Evolutionary conservation across 768 basidiomycete species (phyloP).

Genomic region (Trichaptum fuscoviolaceum): DNA sequence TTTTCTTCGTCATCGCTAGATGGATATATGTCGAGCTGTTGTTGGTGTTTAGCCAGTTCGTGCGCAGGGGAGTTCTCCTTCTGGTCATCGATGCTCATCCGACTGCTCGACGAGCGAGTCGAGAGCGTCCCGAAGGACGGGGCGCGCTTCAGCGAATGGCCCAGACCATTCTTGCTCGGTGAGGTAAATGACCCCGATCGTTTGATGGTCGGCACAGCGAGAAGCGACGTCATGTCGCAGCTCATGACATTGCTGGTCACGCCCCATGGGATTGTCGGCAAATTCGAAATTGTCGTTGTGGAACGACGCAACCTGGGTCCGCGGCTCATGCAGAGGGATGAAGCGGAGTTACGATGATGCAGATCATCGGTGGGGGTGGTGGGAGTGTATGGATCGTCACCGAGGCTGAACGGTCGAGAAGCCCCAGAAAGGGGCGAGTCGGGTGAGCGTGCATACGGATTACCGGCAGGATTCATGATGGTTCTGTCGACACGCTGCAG

Average conservation of each 20-base stretch:
- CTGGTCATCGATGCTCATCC: slow-evolving; percentile 23
- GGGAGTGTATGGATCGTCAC: slow-evolving; percentile 51
- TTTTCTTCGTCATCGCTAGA: slow-evolving; percentile 80
- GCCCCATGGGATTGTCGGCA: slow-evolving; percentile 12
- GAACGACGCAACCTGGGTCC: slow-evolving; percentile 31
- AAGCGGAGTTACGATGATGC: slow-evolving; percentile 22
- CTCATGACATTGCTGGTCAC: slow-evolving; percentile 24
- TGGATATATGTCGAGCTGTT: slow-evolving; percentile 6
- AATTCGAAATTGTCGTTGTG: slow-evolving; percentile 24
- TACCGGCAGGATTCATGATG: slow-evolving; percentile 45
- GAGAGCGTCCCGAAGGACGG: slow-evolving; percentile 46
- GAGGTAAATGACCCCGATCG: slow-evolving; percentile 44
- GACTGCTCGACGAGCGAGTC: slow-evolving; percentile 14
- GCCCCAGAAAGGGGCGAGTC: slow-evolving; percentile 37
- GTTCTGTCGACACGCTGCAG: slow-evolving; percentile 60
- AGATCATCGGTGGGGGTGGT: slow-evolving; percentile 52
- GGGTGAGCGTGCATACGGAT: slow-evolving; percentile 47
- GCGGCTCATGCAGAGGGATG: slow-evolving; percentile 32
- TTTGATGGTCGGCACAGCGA: slow-evolving; percentile 42
- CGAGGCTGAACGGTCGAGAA: slow-evolving; percentile 29
- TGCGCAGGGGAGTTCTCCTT: slow-evolving; percentile 9
- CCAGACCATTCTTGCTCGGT: slow-evolving; percentile 23
- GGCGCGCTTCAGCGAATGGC: slow-evolving; percentile 42
- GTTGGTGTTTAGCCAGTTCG: not conserved
- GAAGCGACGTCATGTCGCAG: slow-evolving; percentile 13